Base-by-base conservation (phyloP, 768 basidiomycete genomes). In the Auricularia auricula-judae region DNA sequence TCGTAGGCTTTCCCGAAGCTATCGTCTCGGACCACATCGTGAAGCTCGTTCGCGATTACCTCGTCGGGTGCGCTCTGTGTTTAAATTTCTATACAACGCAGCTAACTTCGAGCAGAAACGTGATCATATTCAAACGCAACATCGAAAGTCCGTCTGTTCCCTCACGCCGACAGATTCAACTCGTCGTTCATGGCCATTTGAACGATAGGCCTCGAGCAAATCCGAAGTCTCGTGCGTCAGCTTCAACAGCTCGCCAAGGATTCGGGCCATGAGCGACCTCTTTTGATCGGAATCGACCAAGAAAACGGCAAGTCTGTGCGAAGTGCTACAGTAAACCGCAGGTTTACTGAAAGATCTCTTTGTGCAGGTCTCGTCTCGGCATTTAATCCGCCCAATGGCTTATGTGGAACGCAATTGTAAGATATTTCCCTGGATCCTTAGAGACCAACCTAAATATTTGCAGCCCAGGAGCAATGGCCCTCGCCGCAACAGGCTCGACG, bases 381-480 rank as follows among this genome's bases (percentile, higher is more conserved):
- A 3, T 87, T 88, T 67, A 85, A 81, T 62, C 79, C 80, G 2
- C 74, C 77, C 21, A 61, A 61, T 14, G 67, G 69, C 8, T 63
- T 71, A 8, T 74, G 72, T 16, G 86, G 85, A 0, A 86, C 87
- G 2, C 85, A 86, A 66, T 88, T 88, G 88, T 86, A 66, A 70
- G 84, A 10, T 29, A 16, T 29, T 34, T 16, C 18, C 18, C 2
- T 11, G 4, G 21, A 33, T 35, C 59, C 33, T 51, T 42, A 33
- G 60, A 53, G 36, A 29, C 62, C 59, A 62, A 53, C 16, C 29
- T 29, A 29, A 11, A 18, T 18, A 8, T 51, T 14, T 7, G 11
- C 62, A 88, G 88, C 65, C 88, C 88, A 16, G 88, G 86, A 0
- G 87, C 88, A 4, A 89, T 88, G 88, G 84, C 86, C 0, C 75